Evolutionary conservation across 202 grass and related monocot genomes (phyloP), one percentile per base, ranked within the genome.

Genomic region (Hordeum pubiflorum): DNA sequence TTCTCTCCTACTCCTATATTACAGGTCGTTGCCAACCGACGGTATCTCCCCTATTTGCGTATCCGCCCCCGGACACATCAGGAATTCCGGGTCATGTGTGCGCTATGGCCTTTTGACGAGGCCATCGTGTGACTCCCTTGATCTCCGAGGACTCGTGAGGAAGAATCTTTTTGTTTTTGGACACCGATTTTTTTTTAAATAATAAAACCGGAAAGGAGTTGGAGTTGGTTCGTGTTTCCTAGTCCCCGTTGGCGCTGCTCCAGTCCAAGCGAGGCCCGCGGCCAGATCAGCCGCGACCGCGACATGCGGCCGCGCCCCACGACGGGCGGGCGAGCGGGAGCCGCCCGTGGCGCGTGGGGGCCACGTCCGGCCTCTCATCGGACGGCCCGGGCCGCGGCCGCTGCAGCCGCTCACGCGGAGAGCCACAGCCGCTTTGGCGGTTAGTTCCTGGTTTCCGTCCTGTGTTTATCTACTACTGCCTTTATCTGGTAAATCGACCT

Each of bases 281-380:
- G 58, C 82, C 87, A 89, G 82, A 73, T 85, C 82, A 89, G 72
- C 67, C 21, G 48, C 72, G 82, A 89, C 57, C 44, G 82, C 36
- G 78, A 77, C 63, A 6, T 33, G 70, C 33, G 76, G 17, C 55
- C 41, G 18, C 17, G 50, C 37, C 8, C 69, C 70, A 17, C 48
- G 32, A 37, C 40, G 72, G 3, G 17, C 55, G 38, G 78, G 81
- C 69, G 77, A 31, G 32, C 66, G 36, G 52, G 78, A 83, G 84
- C 90, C 90, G 88, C 86, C 81, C 81, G 79, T 79, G 78, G 7
- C 36, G 2, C 21, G 63, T 63, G 54, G 86, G 71, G 2, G 69
- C 81, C 60, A 12, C 66, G 9, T 0, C 1, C n/a, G 21, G 12
- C 9, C 50, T 1, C 26, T 0, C 29, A 74, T 73, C 78, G 58